Evolutionary conservation across 495 filamentous ascomycete genomes (phyloP).

Genomic region (Penicillium silybi): DNA sequence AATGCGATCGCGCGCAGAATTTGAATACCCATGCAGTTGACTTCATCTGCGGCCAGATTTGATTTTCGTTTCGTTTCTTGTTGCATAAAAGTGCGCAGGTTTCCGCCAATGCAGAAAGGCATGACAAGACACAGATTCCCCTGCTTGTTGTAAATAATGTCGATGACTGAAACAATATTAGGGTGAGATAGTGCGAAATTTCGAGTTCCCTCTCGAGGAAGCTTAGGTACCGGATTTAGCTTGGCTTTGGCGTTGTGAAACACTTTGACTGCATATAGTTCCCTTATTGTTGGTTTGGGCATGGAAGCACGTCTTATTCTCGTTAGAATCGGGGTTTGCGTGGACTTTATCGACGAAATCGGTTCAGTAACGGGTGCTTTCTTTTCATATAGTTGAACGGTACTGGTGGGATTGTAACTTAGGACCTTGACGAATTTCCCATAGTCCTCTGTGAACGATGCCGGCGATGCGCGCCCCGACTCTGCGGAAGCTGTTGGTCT

Average conservation of each 20-base stretch:
- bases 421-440: slow-evolving; percentile 9
- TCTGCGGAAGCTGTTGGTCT: not conserved
- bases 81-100: slow-evolving; percentile 9
- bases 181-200: not conserved
- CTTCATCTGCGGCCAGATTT: not conserved
- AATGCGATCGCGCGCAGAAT: slow-evolving; percentile 53
- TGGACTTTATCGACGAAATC: not conserved
- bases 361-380: not conserved
- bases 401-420: slow-evolving; percentile 7
- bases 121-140: slow-evolving; percentile 17
- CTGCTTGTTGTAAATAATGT: slow-evolving; percentile 14
- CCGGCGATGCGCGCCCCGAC: not conserved
- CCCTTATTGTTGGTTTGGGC: not conserved
- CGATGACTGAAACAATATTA: slow-evolving; percentile 15
- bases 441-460: slow-evolving; percentile 3
- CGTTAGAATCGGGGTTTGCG: not conserved
- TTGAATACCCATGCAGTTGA: slow-evolving; percentile 40
- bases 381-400: slow-evolving; percentile 10
- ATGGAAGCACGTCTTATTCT: slow-evolving; percentile 2
- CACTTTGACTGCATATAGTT: slow-evolving; percentile 12
- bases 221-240: not conserved
- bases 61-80: not conserved
- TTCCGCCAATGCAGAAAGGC: slow-evolving; percentile 17
- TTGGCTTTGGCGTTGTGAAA: not conserved
- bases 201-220: not conserved